Conservation (phyloP, 108 stramenopile species). For the Skeletonema potamos region DNA sequence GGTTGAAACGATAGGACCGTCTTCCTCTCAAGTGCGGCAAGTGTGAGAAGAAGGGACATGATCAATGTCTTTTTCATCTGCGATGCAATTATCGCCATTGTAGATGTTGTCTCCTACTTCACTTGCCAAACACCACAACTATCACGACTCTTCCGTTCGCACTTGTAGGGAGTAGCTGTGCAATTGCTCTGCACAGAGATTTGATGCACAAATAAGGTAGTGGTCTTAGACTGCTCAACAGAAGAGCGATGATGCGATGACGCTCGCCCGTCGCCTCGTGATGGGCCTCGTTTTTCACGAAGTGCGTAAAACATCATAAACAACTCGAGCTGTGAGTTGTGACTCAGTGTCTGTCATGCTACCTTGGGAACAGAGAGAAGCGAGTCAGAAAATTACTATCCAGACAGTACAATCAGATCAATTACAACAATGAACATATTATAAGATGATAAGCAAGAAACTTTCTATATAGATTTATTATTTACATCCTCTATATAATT, state of each 20-base stretch:
- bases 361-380: no score
- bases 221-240: neutral
- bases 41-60: conserved; percentile 47
- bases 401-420: no score
- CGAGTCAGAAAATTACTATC: no score
- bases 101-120: neutral
- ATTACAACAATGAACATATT: no score
- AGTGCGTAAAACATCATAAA: no score
- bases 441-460: no score
- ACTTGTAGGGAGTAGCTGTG: neutral
- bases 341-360: no score
- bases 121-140: neutral
- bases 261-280: no score
- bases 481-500: neutral
- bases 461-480: neutral
- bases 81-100: conserved; percentile 38
- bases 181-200: neutral
- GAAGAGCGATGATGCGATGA: neutral
- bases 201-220: neutral
- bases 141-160: neutral
- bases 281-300: no score
- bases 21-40: conserved; percentile 31
- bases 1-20: conserved; percentile 23
- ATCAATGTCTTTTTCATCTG: conserved; percentile 25
- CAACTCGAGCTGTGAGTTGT: no score